Base-by-base conservation (phyloP, 345 rosid species). In the Moricandia arvensis region DNA sequence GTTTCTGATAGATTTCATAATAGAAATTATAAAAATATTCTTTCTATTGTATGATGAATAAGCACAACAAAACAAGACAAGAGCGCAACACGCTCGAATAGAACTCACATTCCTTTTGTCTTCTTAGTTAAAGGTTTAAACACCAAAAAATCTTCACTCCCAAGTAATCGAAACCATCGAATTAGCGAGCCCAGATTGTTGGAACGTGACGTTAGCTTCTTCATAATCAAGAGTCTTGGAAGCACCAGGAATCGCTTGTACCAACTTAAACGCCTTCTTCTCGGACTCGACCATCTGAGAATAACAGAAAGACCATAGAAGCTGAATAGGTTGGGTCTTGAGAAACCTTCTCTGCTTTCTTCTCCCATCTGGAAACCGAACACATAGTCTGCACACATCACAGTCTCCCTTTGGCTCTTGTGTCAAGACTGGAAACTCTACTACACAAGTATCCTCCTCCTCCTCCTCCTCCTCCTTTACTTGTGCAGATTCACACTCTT, bases 361-460 rank as follows among this genome's bases (percentile, higher is more conserved):
- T 54, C 82, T 90, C 41, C 97, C 98, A 79, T 89, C 91, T 29
- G 97, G 97, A 66, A 91, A 87, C 18, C 98, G 92, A 58, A 94
- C 77, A 65, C 96, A 93, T 26, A 94, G 84, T 82, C 87, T 82
- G 73, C 98, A 91, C 55, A 91, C 75, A n/a, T 94, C 93, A 0
- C 69, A 53, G 10, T 53, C 58, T 33, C 80, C 85, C 2, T 80
- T 87, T 8, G 93, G 93, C 78, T 94, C 96, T 75, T 89, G 91
- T 41, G 92, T 91, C 31, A 91, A 84, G 57, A 84, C 79, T 1
- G 87, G 97, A 59, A 85, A 94, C 41, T n/a, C n/a, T n/a, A n/a
- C 41, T 21, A 33, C 9, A 4, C 60, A 53, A 8, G 70, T 6
- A 8, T 30, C 34, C 4, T 30, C 30, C 37, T 62, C 59, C 55